Evolutionary conservation across 441 rosid genomes (phyloP).

Genomic region (Adansonia gregorii): DNA sequence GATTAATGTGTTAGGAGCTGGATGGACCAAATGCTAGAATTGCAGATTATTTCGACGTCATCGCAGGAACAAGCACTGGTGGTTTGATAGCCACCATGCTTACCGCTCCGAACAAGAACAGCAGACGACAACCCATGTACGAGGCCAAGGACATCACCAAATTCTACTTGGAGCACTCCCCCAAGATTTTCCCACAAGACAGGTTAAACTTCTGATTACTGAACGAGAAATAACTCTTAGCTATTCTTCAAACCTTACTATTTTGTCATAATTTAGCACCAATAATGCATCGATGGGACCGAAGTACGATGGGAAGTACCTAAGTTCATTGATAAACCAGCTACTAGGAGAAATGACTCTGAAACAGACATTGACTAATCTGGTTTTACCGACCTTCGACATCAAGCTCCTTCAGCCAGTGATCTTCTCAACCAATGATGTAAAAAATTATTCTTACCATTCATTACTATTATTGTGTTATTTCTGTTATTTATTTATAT

Average conservation of each 20-base stretch:
- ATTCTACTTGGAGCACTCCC: slow-evolving; percentile 48
- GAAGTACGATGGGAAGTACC: slow-evolving; percentile 38
- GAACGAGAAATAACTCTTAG: not conserved
- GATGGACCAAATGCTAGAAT: slow-evolving; percentile 38
- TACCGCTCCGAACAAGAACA: slow-evolving; percentile 32
- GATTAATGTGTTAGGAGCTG: slow-evolving; percentile 24
- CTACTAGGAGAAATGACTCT: slow-evolving; percentile 47
- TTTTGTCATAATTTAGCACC: not conserved
- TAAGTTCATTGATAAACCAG: slow-evolving; percentile 26
- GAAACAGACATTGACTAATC: slow-evolving; percentile 52
- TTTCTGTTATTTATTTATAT: not conserved
- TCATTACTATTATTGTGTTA: not conserved
- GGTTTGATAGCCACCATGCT: slow-evolving; percentile 38
- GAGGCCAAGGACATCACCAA: slow-evolving; percentile 56
- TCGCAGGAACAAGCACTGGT: slow-evolving; percentile 43
- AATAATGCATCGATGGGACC: slow-evolving; percentile 29
- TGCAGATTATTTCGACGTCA: slow-evolving; percentile 36
- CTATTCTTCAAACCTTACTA: not conserved
- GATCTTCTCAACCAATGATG: slow-evolving; percentile 48
- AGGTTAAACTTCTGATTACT: slow-evolving; percentile 20
- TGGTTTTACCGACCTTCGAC: slow-evolving; percentile 70
- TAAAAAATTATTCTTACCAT: not conserved
- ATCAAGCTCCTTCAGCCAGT: slow-evolving; percentile 51
- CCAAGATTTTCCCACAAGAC: slow-evolving; percentile 57
- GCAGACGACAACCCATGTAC: slow-evolving; percentile 41